phyloP scores from a whole-genome alignment of 2,329 filamentous ascomycete genomes.

The Ascocoryne sarcoides region DNA sequence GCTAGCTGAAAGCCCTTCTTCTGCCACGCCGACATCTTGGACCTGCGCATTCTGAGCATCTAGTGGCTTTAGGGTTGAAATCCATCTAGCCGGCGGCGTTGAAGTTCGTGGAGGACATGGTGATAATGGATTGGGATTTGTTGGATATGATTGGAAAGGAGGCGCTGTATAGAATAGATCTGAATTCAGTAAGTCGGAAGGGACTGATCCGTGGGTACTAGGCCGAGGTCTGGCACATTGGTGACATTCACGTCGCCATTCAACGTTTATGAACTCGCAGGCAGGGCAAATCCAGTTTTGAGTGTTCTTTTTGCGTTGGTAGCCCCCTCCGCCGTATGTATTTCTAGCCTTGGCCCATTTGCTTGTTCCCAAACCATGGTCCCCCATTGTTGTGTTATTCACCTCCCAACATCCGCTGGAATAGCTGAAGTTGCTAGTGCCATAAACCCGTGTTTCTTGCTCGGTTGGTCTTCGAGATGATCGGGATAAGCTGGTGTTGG shows the following conservation, averaged over 20 bases:
- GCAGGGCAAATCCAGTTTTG: constrained; percentile 2
- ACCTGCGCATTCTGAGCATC: neutral
- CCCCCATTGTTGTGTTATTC: no score
- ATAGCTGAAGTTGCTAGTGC: no score
- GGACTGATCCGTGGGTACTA: neutral
- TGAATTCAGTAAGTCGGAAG: neutral
- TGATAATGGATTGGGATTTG: neutral
- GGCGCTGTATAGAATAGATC: neutral
- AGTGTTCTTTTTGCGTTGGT: neutral
- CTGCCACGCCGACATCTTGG: neutral
- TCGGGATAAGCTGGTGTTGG: no score
- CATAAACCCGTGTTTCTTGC: no score
- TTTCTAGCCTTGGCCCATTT: no score
- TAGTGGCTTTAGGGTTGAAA: neutral
- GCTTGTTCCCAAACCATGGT: neutral
- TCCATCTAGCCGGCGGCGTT: neutral
- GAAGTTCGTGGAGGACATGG: neutral
- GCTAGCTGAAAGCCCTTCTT: constrained; percentile 16
- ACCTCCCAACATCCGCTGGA: no score
- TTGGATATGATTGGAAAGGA: no score
- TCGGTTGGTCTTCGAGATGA: no score
- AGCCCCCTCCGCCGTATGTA: no score
- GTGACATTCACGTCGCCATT: constrained; percentile 3
- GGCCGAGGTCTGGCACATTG: neutral
- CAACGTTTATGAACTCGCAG: constrained; percentile 4